phyloP scores from a whole-genome alignment of 2,329 filamentous ascomycete genomes.

The Aureobasidium sp. region DNA sequence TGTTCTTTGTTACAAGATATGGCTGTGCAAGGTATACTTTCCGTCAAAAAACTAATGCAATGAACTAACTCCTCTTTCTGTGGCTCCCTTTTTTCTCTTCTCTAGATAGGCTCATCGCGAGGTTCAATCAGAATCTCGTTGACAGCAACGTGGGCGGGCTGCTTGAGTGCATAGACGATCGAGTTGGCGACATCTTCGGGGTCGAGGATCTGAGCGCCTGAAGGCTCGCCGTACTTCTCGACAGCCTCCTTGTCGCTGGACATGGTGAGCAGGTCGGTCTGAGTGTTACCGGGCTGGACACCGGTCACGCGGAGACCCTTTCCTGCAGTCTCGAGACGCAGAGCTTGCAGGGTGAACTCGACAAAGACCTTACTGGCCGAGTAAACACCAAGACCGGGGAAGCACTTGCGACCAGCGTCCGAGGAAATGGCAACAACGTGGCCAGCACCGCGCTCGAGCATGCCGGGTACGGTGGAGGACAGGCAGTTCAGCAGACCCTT shows the following conservation, averaged over 20 bases:
- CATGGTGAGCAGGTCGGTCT: slow-evolving; percentile 66
- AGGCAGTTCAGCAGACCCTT: slow-evolving; percentile 72
- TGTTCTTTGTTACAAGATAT: neutral
- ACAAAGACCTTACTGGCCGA: slow-evolving; percentile 81
- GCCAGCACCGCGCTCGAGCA: slow-evolving; percentile 61
- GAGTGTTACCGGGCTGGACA: slow-evolving; percentile 71
- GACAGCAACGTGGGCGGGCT: slow-evolving; percentile 68
- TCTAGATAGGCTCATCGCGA: slow-evolving; percentile 63
- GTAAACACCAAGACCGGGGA: slow-evolving; percentile 75
- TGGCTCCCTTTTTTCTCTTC: neutral
- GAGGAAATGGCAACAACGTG: slow-evolving; percentile 79
- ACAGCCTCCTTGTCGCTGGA: slow-evolving; percentile 69
- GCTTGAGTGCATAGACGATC: slow-evolving; percentile 67
- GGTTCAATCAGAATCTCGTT: slow-evolving; percentile 78
- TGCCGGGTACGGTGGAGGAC: slow-evolving; percentile 60
- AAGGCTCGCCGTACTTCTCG: slow-evolving; percentile 70
- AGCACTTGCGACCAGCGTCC: slow-evolving; percentile 74
- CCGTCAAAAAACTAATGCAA: neutral
- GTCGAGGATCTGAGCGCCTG: slow-evolving; percentile 68
- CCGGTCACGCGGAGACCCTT: slow-evolving; percentile 65
- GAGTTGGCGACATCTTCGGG: slow-evolving; percentile 64
- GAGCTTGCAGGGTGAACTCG: slow-evolving; percentile 67
- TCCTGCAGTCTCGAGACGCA: slow-evolving; percentile 70
- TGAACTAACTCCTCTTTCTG: neutral
- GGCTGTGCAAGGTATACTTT: neutral